Evolutionary conservation across 306 rosid species (phyloP).

Genomic region (Ormosia emarginata): DNA sequence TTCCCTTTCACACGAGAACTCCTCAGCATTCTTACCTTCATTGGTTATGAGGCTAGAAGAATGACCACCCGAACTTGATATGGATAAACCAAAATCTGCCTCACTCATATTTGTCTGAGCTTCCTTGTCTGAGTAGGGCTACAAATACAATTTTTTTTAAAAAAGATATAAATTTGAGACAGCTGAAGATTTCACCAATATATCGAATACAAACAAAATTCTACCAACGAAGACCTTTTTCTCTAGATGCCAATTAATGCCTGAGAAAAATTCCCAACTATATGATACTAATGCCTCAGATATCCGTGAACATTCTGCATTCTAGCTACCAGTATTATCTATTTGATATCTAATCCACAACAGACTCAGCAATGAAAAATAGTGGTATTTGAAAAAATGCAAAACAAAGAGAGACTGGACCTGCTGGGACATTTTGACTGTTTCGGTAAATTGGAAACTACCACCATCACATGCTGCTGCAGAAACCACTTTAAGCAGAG

Average conservation of each 20-base stretch:
- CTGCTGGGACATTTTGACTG: slow-evolving; percentile 41
- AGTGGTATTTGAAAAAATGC: neutral
- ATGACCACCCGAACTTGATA: slow-evolving; percentile 11
- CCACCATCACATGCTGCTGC: slow-evolving; percentile 40
- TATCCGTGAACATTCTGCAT: slow-evolving; percentile 9
- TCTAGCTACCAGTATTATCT: neutral
- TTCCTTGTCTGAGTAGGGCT: slow-evolving; percentile 41
- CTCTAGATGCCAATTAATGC: neutral
- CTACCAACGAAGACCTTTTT: neutral
- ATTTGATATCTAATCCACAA: neutral
- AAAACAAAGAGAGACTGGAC: slow-evolving; percentile 33
- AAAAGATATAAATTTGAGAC: slow-evolving; percentile 10
- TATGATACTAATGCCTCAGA: neutral
- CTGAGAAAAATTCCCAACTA: neutral
- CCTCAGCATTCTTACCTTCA: slow-evolving; percentile 31
- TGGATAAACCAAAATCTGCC: slow-evolving; percentile 20
- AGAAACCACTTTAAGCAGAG: slow-evolving; percentile 25
- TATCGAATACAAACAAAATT: slow-evolving; percentile 11
- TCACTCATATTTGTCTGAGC: slow-evolving; percentile 22
- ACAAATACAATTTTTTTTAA: slow-evolving; percentile 8
- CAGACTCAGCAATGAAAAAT: slow-evolving; percentile 8
- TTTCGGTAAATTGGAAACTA: slow-evolving; percentile 25
- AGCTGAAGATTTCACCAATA: slow-evolving; percentile 1
- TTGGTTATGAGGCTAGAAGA: slow-evolving; percentile 25
- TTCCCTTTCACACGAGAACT: slow-evolving; percentile 30